Base-by-base conservation (phyloP, 768 basidiomycete species). In the Russula lepida region DNA sequence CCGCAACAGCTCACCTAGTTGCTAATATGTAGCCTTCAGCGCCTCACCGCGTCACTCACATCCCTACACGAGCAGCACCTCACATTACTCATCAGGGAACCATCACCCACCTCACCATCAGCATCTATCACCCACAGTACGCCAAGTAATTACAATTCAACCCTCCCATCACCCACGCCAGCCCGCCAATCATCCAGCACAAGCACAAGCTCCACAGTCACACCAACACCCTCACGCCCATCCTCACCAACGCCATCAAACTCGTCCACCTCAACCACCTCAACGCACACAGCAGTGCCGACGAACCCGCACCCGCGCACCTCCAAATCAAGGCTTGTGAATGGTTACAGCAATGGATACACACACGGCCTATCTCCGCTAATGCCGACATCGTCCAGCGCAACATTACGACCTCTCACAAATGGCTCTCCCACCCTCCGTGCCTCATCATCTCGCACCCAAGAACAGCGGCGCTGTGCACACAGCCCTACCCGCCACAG, bases 1-100 rank as follows among this genome's bases (percentile, higher is more conserved):
- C 28, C 13, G 4, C 25, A n/a, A 21, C n/a, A 68, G 56, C 75
- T 71, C 41, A 9, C 12, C 19, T n/a, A n/a, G n/a, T n/a, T n/a
- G n/a, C 59, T 56, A 25, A 27, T 64, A 50, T 33, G 3, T n/a
- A 6, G 21, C 23, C 19, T n/a, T 23, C n/a, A 66, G 66, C 53
- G 57, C 44, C 47, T 65, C 25, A 9, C 43, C 9, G 12, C 53
- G 25, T 56, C 64, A 0, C 60, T 66, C 3, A 37, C 64, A 17
- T 57, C 46, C n/a, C 21, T 66, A 21, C 57, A 56, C 11, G 57
- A 54, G 11, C 53, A 66, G 11, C 27, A 53, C n/a, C 60, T 66
- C 9, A 54, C 64, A n/a, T 62, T 50, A 2, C 37, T 59, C 4
- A 37, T 25, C 4, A 48, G 23, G 41, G 33, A 65, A 32, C 21